Conservation (phyloP, 805 yeast genomes). For the Jamesozyma rosinii region DNA sequence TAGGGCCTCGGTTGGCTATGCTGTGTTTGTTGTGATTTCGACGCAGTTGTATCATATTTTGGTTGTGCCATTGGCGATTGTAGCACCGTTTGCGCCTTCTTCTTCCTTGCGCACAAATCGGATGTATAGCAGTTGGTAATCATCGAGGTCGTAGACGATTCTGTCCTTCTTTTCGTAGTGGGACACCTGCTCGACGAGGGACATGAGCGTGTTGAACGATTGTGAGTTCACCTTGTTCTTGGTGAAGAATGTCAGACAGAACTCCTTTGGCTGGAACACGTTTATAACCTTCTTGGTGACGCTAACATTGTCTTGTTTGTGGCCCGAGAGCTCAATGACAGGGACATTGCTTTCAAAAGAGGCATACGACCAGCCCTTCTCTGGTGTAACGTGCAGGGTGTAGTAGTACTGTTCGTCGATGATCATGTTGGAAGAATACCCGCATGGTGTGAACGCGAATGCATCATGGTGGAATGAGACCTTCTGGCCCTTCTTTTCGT, state of each 20-base stretch:
- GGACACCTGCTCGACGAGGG: slow-evolving; percentile 23
- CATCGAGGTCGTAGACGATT: slow-evolving; percentile 64
- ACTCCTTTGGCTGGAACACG: slow-evolving; percentile 66
- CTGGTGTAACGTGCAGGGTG: slow-evolving; percentile 92
- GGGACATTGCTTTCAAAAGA: slow-evolving; percentile 87
- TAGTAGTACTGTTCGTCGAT: slow-evolving; percentile 55
- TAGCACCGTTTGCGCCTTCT: background rate
- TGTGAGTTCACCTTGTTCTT: slow-evolving; percentile 20
- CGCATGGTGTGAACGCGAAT: slow-evolving; percentile 88
- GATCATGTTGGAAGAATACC: slow-evolving; percentile 83
- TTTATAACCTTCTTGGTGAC: slow-evolving; percentile 51
- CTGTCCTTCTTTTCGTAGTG: slow-evolving; percentile 54
- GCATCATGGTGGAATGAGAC: slow-evolving; percentile 57
- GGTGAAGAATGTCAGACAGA: slow-evolving; percentile 50
- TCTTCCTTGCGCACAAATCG: slow-evolving; percentile 34
- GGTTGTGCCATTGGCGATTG: background rate
- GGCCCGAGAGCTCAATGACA: slow-evolving; percentile 29
- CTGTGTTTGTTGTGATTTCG: no score
- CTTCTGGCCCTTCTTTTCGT: slow-evolving; percentile 18
- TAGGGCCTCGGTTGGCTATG: no score
- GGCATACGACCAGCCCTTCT: slow-evolving; percentile 89
- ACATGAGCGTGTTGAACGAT: slow-evolving; percentile 31
- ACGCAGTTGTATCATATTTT: background rate
- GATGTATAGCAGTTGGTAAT: slow-evolving; percentile 63
- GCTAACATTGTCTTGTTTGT: slow-evolving; percentile 39